Evolutionary conservation across 1,284 basidiomycete species (phyloP).

Genomic region (Microbotryum lychnidis-dioicae): DNA sequence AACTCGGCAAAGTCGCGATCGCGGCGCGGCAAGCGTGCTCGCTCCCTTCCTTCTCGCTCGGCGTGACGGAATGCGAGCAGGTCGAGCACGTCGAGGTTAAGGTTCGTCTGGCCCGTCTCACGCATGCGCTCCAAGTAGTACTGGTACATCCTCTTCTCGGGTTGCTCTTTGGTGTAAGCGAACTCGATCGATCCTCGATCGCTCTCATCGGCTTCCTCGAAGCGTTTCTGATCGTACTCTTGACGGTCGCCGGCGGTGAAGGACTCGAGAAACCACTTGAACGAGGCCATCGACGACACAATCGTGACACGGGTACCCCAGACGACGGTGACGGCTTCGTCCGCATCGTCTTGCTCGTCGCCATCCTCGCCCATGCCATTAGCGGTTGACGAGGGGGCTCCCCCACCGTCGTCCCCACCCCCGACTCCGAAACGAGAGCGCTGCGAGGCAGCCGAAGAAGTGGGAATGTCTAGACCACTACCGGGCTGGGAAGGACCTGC

Average conservation of each 20-base stretch:
- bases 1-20: slow-evolving; percentile 44
- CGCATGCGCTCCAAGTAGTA: slow-evolving; percentile 77
- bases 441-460: slow-evolving; percentile 19
- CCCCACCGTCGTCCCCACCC: slow-evolving; percentile 5
- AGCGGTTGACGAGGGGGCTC: slow-evolving; percentile 16
- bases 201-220: slow-evolving; percentile 12
- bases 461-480: slow-evolving; percentile 3
- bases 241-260: slow-evolving; percentile 92
- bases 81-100: slow-evolving; percentile 86
- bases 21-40: slow-evolving; percentile 9
- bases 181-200: slow-evolving; percentile 26
- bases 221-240: slow-evolving; percentile 52
- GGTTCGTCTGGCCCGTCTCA: slow-evolving; percentile 77
- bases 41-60: slow-evolving; percentile 28
- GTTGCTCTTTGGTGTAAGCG: slow-evolving; percentile 31
- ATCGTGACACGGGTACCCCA: slow-evolving; percentile 96
- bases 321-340: slow-evolving; percentile 72
- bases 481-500: not conserved
- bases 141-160: slow-evolving; percentile 56
- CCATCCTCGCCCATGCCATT: slow-evolving; percentile 13
- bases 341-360: slow-evolving; percentile 37
- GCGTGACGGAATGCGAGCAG: slow-evolving; percentile 84
- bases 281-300: slow-evolving; percentile 79
- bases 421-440: slow-evolving; percentile 6
- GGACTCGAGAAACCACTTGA: slow-evolving; percentile 77